phyloP scores from a whole-genome alignment of 305 asterid genomes.

The Striga hermonthica region DNA sequence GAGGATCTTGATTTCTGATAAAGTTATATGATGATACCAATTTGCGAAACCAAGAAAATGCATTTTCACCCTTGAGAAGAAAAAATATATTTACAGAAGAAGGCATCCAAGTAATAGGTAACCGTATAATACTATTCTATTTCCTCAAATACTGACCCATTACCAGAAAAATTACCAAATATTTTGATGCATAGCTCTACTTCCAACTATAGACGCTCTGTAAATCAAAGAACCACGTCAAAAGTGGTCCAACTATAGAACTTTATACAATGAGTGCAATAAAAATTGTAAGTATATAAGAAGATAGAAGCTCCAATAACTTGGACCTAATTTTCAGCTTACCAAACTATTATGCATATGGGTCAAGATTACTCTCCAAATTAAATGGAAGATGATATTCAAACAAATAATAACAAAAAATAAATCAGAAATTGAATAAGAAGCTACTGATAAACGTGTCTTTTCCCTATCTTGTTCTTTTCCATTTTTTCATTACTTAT shows the following conservation, averaged over 20 bases:
- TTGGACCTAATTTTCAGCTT: slow-evolving; percentile 1
- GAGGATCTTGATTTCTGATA: too few relatives aligned
- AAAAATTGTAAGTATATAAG: slow-evolving; percentile 6
- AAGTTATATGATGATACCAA: too few relatives aligned
- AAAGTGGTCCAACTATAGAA: slow-evolving; percentile 20
- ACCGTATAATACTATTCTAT: background rate
- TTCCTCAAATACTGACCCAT: background rate
- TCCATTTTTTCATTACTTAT: background rate
- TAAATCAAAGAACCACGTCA: slow-evolving; percentile 1
- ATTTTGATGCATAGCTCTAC: background rate
- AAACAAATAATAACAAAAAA: background rate
- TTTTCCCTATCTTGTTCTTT: background rate
- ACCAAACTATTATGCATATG: background rate
- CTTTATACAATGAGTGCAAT: background rate
- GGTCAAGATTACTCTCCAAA: background rate
- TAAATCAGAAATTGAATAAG: background rate
- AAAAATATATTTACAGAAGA: too few relatives aligned
- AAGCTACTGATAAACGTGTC: background rate
- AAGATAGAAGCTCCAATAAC: slow-evolving; percentile 1
- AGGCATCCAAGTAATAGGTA: background rate
- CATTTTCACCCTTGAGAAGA: too few relatives aligned
- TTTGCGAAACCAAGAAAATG: too few relatives aligned
- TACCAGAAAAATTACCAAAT: slow-evolving; percentile 6
- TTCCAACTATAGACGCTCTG: slow-evolving; percentile 2
- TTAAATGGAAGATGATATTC: background rate